A percentile compares a stretch with the other conserved stretches of the same genome.
Conservation (phyloP, 345 rosid species). For the Sonneratia caseolaris region DNA sequence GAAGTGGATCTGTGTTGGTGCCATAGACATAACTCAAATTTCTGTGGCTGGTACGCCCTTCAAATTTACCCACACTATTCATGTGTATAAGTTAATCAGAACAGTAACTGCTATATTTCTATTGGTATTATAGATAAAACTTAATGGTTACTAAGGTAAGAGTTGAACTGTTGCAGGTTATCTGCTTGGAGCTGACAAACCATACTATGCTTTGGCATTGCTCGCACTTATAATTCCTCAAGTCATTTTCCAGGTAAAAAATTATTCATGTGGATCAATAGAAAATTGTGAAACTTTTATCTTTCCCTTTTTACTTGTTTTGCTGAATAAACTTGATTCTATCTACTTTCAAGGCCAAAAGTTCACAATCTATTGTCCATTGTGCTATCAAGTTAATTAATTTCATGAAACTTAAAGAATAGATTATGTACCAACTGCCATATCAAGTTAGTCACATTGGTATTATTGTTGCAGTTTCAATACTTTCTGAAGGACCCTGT, state of each 20-base stretch:
- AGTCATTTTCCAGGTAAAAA: constrained; percentile 70
- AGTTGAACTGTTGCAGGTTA: constrained; percentile 43
- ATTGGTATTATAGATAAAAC: neutral
- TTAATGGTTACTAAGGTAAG: neutral
- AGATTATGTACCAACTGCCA: neutral
- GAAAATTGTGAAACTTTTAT: neutral
- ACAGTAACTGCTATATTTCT: neutral
- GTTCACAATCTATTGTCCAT: neutral
- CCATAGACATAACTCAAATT: constrained; percentile 84
- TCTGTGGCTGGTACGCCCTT: constrained; percentile 68
- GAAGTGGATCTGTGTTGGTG: constrained; percentile 99
- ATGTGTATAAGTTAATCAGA: neutral
- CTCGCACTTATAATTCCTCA: constrained; percentile 73
- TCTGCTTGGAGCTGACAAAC: constrained; percentile 88
- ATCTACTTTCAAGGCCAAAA: neutral
- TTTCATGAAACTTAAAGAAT: no score
- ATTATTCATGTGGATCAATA: neutral
- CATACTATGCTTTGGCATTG: constrained; percentile 75
- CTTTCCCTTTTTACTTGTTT: no score
- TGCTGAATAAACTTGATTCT: neutral
- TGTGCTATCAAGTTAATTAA: neutral
- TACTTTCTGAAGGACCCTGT: constrained; percentile 93
- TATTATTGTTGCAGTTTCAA: constrained; percentile 47
- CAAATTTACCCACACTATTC: no score
- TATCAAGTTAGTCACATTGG: neutral